These are phyloP conservation scores for Laburnicola sp. DNA, from an alignment of 2,329 filamentous ascomycete genomes.

Conservation along the genomic window DNA sequence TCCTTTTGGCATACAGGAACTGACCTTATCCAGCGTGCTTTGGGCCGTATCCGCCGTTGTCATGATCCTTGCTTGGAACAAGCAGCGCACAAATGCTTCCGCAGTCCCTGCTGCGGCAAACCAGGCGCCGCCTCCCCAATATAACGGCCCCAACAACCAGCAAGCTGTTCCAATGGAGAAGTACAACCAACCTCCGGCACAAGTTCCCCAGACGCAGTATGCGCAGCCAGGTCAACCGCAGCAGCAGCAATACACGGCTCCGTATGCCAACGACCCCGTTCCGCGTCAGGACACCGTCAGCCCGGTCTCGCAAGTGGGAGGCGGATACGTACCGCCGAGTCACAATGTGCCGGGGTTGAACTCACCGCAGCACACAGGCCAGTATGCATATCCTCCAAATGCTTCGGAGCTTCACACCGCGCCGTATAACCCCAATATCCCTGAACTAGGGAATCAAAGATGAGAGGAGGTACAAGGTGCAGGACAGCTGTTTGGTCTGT, in stretches of 20 bases:
- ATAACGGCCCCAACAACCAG: slow-evolving; percentile 6
- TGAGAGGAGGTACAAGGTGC: background rate
- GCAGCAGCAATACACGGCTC: slow-evolving; percentile 3
- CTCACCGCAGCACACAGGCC: slow-evolving; percentile 8
- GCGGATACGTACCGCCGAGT: background rate
- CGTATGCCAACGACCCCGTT: slow-evolving; percentile 12
- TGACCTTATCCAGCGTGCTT: slow-evolving; percentile 4
- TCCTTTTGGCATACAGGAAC: background rate
- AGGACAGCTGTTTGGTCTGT: no score
- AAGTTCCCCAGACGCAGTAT: slow-evolving; percentile 8
- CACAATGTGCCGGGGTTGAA: slow-evolving; percentile 3
- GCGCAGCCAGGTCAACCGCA: slow-evolving; percentile 7
- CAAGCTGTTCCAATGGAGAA: slow-evolving; percentile 15
- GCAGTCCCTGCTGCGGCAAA: background rate
- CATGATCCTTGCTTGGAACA: slow-evolving; percentile 10
- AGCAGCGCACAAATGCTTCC: slow-evolving; percentile 3
- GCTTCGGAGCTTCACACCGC: slow-evolving; percentile 4
- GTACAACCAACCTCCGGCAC: slow-evolving; percentile 7
- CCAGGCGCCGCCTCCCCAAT: slow-evolving; percentile 9
- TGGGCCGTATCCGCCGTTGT: slow-evolving; percentile 8
- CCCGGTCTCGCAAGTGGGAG: slow-evolving; percentile 11
- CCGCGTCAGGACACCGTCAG: slow-evolving; percentile 15
- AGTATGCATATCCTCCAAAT: slow-evolving; percentile 3
- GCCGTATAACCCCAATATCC: slow-evolving; percentile 3
- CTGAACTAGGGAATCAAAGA: slow-evolving; percentile 1